phyloP scores from a whole-genome alignment of 2,329 filamentous ascomycete species.

The Lithohypha guttulata region DNA sequence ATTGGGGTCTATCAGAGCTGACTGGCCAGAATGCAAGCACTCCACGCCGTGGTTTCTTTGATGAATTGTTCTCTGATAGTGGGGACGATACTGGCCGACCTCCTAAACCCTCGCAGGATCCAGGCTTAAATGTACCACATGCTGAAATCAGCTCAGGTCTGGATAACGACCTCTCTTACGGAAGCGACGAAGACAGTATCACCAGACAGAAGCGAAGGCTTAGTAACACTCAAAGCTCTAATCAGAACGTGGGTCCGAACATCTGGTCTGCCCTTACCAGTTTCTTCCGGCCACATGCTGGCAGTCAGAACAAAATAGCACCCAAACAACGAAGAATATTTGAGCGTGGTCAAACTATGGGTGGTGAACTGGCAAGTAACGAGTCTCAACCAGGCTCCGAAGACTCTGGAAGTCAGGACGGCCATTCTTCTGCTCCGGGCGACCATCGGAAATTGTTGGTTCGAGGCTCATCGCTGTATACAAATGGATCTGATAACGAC shows the following conservation, averaged over 20 bases:
- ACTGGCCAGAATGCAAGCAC: conserved; percentile 56
- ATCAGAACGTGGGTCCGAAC: background rate
- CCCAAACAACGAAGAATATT: conserved; percentile 59
- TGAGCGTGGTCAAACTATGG: conserved; percentile 65
- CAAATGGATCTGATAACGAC: conserved; percentile 30
- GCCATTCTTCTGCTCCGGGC: conserved; percentile 26
- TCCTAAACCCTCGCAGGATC: conserved; percentile 10
- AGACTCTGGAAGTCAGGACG: conserved; percentile 19
- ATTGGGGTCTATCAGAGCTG: conserved; percentile 89
- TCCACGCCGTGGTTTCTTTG: conserved; percentile 33
- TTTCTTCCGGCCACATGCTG: conserved; percentile 55
- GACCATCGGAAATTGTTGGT: conserved; percentile 25
- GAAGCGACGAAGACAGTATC: background rate
- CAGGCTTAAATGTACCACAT: conserved; percentile 16
- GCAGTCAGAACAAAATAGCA: conserved; percentile 19
- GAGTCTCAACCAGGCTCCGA: conserved; percentile 19
- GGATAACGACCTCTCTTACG: conserved; percentile 7
- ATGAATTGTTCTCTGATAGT: conserved; percentile 23
- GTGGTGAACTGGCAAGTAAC: conserved; percentile 35
- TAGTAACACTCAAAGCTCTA: background rate
- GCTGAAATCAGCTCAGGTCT: conserved; percentile 19
- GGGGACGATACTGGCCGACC: conserved; percentile 13
- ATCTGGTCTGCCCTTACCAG: conserved; percentile 54
- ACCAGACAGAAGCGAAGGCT: background rate
- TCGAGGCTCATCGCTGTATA: conserved; percentile 40